Conservation (phyloP, 1,284 basidiomycete species). For the Hypsizygus ulmarius region DNA sequence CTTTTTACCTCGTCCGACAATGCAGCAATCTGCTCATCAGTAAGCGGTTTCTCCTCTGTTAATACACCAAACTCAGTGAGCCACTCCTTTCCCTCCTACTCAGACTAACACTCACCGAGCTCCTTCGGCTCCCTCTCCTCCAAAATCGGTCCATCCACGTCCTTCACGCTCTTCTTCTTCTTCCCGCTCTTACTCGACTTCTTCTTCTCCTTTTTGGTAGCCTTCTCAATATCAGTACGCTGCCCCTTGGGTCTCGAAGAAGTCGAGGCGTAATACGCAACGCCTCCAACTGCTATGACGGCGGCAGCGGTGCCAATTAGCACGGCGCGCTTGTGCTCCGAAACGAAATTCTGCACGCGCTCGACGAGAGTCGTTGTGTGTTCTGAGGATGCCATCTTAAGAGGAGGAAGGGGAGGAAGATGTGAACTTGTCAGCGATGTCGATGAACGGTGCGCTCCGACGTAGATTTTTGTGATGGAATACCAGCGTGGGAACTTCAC, state of each 20-base stretch:
- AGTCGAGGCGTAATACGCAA: conserved; percentile 72
- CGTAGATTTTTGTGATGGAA: too few species aligned
- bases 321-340: conserved; percentile 72
- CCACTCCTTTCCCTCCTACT: not conserved
- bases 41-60: conserved; percentile 40
- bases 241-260: conserved; percentile 35
- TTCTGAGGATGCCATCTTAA: conserved; percentile 23
- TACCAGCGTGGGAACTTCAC: too few species aligned
- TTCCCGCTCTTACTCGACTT: conserved; percentile 43
- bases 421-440: too few species aligned
- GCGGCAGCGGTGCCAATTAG: conserved; percentile 69
- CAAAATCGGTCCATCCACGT: conserved; percentile 67
- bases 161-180: conserved; percentile 56
- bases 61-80: not conserved
- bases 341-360: conserved; percentile 67
- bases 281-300: conserved; percentile 72
- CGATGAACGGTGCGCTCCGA: too few species aligned
- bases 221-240: conserved; percentile 44
- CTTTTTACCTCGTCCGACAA: conserved; percentile 61
- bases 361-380: conserved; percentile 40
- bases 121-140: conserved; percentile 51
- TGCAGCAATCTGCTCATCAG: conserved; percentile 53
- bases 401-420: not conserved
- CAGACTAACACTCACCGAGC: conserved; percentile 3
- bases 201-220: conserved; percentile 56